Percentiles rank a stretch among this genome's conserved stretches.
phyloP scores from a whole-genome alignment of 805 yeast species.

The Kurtzmaniella cleridarum region DNA sequence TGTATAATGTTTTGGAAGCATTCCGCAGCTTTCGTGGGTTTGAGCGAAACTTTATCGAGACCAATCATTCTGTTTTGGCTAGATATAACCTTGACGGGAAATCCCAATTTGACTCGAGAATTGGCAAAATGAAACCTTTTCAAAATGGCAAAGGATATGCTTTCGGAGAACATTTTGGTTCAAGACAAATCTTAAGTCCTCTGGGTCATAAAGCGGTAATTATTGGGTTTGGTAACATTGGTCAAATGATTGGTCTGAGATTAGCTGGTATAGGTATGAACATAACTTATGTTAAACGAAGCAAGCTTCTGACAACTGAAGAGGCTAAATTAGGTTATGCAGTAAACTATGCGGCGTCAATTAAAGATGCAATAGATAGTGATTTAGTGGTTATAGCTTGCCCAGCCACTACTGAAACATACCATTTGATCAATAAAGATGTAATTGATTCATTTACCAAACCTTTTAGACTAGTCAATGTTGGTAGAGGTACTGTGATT shows the following conservation, averaged over 20 bases:
- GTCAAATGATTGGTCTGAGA: slow-evolving; percentile 55
- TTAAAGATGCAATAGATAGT: slow-evolving; percentile 33
- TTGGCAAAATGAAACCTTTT: slow-evolving; percentile 17
- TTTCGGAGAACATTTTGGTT: slow-evolving; percentile 44
- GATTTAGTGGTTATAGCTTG: slow-evolving; percentile 63
- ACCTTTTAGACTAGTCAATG: slow-evolving; percentile 62
- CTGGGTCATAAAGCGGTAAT: slow-evolving; percentile 53
- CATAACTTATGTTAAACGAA: slow-evolving; percentile 57
- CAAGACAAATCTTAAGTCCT: slow-evolving; percentile 44
- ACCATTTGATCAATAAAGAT: slow-evolving; percentile 45
- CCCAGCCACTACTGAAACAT: slow-evolving; percentile 59
- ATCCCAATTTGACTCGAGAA: slow-evolving; percentile 23
- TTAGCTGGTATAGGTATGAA: slow-evolving; percentile 59
- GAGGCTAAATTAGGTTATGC: slow-evolving; percentile 37
- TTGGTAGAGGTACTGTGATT: slow-evolving; percentile 69
- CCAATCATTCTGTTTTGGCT: slow-evolving; percentile 40
- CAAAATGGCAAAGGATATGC: slow-evolving; percentile 18
- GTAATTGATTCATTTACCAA: slow-evolving; percentile 43
- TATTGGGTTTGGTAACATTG: slow-evolving; percentile 75
- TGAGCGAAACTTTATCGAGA: slow-evolving; percentile 34
- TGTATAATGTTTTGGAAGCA: slow-evolving; percentile 51
- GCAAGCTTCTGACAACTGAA: slow-evolving; percentile 28
- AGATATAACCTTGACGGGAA: slow-evolving; percentile 34
- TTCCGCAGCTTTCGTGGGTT: slow-evolving; percentile 53
- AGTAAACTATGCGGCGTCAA: slow-evolving; percentile 34